phyloP scores from a whole-genome alignment of 2,329 filamentous ascomycete species.

The Colletotrichum destructivum region DNA sequence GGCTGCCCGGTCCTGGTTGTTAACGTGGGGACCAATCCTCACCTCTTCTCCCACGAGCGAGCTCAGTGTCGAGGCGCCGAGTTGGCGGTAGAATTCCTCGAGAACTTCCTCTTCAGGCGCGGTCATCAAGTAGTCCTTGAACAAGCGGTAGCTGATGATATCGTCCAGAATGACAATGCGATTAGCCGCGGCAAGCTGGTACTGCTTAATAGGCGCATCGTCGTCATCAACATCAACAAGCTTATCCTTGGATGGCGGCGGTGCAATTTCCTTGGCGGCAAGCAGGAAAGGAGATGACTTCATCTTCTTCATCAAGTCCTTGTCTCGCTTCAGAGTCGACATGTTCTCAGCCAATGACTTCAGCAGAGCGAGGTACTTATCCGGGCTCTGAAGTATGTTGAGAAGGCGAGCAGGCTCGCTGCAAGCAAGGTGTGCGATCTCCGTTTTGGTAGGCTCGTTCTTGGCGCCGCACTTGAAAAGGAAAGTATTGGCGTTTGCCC shows the following conservation, averaged over 20 bases:
- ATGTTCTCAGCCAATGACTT: conserved; percentile 84
- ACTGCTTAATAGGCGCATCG: conserved; percentile 79
- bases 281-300: conserved; percentile 83
- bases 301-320: conserved; percentile 82
- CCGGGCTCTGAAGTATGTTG: conserved; percentile 82
- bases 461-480: conserved; percentile 91
- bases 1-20: conserved; percentile 78
- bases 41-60: conserved; percentile 84
- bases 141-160: conserved; percentile 89
- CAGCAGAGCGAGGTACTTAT: conserved; percentile 89
- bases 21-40: conserved; percentile 75
- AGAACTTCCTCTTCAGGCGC: conserved; percentile 91
- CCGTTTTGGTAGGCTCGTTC: conserved; percentile 87
- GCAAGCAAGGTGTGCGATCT: conserved; percentile 88
- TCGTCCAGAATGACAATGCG: conserved; percentile 88
- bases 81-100: conserved; percentile 85
- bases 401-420: conserved; percentile 87
- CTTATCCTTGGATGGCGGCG: conserved; percentile 61
- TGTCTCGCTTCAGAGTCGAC: conserved; percentile 81
- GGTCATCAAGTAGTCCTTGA: conserved; percentile 86
- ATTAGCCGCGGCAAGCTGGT: conserved; percentile 79
- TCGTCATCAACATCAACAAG: conserved; percentile 70
- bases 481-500: conserved; percentile 88
- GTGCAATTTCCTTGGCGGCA: conserved; percentile 80
- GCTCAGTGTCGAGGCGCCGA: conserved; percentile 85